Base-by-base conservation (phyloP, 2,329 filamentous ascomycete species). In the Bipolaris oryzae region DNA sequence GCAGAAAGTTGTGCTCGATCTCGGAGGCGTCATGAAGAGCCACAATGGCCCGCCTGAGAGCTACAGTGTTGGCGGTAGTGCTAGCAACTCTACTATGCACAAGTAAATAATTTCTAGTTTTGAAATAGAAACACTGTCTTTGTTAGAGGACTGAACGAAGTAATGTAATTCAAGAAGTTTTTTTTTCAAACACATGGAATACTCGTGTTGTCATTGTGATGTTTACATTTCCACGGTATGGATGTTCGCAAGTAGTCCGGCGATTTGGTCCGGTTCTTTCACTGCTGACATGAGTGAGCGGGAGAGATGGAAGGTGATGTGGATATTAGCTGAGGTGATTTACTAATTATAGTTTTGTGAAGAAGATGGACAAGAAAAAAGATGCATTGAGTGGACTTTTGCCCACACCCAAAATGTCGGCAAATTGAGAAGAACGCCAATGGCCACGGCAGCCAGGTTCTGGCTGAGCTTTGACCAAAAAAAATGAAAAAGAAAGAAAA, bases 21-120 rank as follows among this genome's bases (percentile, higher is more conserved):
- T 76, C 13, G 74, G 73, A 0, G 74, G 74, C 15, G 72, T 74
- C 11, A 58, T 55, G 39, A 58, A 63, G 23, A 70, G 66, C 51
- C 73, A 76, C 50, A 74, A 76, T 58, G 74, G 74, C 23, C 73
- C 73, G 39, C 70, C 70, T 1, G 74, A 76, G 76, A 81, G 63
- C 61, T 79, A 47, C 58, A 74, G 67, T n/a, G 60, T 73, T 39
- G 65, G 66, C 3, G 53, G 62, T 39, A 61, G 60, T 3, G 58
- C 49, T 42, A 62, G 64, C 4, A 50, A 63, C 34, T n/a, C 51
- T 9, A 53, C 49, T 23, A 48, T 48, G 46, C 41, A 49, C n/a
- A 25, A 48, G 23, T 48, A 28, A 16, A 21, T 9, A 5, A 7
- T 23, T 34, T 34, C 21, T 23, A 5, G 5, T 21, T 21, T 33